These are phyloP conservation scores for Pleurostoma richardsiae DNA, from an alignment of 2,329 filamentous ascomycete genomes.

Conservation along the genomic window DNA sequence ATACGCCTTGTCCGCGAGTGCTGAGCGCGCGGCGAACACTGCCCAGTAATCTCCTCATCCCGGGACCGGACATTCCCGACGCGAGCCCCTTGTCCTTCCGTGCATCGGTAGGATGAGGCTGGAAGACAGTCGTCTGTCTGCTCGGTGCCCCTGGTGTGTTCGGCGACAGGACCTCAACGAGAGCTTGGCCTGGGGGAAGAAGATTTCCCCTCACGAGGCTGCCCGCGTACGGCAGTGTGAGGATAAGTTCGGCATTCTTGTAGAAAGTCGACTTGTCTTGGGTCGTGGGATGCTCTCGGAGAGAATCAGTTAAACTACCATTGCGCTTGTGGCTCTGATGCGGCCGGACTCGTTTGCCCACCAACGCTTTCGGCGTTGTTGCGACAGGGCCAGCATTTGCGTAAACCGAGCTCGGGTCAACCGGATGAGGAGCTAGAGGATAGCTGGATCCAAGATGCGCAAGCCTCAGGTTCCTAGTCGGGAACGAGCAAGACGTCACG, in stretches of 20 bases:
- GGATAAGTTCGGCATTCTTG: conserved; percentile 52
- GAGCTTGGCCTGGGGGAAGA: conserved; percentile 76
- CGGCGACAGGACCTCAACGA: conserved; percentile 62
- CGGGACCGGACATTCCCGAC: conserved; percentile 62
- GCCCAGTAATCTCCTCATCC: conserved; percentile 81
- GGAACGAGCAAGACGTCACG: conserved; percentile 60
- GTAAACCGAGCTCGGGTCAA: conserved; percentile 41
- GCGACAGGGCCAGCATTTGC: conserved; percentile 46
- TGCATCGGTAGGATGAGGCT: conserved; percentile 27
- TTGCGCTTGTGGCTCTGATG: conserved; percentile 68
- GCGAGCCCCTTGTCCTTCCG: conserved; percentile 38
- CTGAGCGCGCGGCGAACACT: conserved; percentile 80
- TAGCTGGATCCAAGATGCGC: conserved; percentile 32
- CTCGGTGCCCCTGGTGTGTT: conserved; percentile 38
- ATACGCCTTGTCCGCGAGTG: conserved; percentile 42
- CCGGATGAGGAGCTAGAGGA: conserved; percentile 51
- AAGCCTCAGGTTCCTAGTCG: conserved; percentile 41
- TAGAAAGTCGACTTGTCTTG: conserved; percentile 40
- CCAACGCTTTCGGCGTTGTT: conserved; percentile 51
- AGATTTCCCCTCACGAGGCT: conserved; percentile 84
- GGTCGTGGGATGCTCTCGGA: conserved; percentile 58
- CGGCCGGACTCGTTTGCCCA: conserved; percentile 55
- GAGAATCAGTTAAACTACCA: conserved; percentile 80
- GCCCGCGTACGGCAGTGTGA: conserved; percentile 66
- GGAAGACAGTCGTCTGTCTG: conserved; percentile 50